Base-by-base conservation (phyloP, 179 eudicot genomes). In the Drosera spatulata region DNA sequence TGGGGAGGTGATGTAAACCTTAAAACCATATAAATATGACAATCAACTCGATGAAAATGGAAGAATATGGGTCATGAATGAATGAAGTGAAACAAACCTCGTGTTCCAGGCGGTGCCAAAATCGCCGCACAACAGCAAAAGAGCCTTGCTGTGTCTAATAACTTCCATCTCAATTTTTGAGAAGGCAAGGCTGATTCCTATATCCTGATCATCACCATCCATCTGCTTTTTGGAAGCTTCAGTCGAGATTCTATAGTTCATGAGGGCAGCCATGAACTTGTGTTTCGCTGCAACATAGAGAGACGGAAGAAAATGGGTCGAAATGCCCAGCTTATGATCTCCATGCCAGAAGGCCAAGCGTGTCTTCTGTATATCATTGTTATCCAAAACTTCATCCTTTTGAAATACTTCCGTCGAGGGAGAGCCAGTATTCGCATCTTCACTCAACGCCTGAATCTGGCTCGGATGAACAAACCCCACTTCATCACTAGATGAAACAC, bases 61-160 rank as follows among this genome's bases (percentile, higher is more conserved):
- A 50, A 50, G 13, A 4, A 50, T 50, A 15, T 50, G n/a, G 53
- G 5, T 10, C 53, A 50, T 59, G 50, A 39, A 8, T 61, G 41
- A 50, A 40, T 61, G 46, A 53, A 58, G 15, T 0, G 38, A 51
- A 63, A 13, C 39, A 71, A 61, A 88, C 97, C 95, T 88, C 76
- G 77, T 73, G 78, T 91, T 88, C 97, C 97, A 91, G 4, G 88
- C 95, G 41, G 91, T 88, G 64, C 96, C 95, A 73, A 81, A 88
- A 75, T 91, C 95, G 74, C 80, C 78, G 70, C 95, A 88, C 58
- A 91, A 62, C 75, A 91, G 61, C 76, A 88, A 66, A 67, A 91
- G 82, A 74, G 76, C 82, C 76, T 72, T 78, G 79, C 95, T 88
- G 59, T 82, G 87, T 68, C 75, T 88, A 88, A 91, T 82, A 58